phyloP scores from a whole-genome alignment of 2,329 filamentous ascomycete species.

The Xylaria sp. region DNA sequence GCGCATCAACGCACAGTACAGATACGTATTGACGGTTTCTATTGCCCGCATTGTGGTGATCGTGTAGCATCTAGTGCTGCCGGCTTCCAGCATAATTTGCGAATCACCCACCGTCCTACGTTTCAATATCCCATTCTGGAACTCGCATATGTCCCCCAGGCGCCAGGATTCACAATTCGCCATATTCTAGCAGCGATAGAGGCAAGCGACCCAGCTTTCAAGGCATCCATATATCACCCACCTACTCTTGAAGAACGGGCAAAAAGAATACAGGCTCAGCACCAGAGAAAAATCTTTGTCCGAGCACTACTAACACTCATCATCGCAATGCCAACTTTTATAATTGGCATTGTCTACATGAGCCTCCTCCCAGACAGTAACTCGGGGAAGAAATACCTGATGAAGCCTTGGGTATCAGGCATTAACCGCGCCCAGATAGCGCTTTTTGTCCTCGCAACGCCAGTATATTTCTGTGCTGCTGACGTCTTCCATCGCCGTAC shows the following conservation, averaged over 20 bases:
- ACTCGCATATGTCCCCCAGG: conserved; percentile 74
- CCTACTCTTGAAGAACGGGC: conserved; percentile 87
- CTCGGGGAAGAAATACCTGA: conserved; percentile 70
- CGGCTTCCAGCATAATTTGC: conserved; percentile 62
- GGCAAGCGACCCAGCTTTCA: conserved; percentile 72
- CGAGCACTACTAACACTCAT: conserved; percentile 76
- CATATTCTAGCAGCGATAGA: conserved; percentile 76
- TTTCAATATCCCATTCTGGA: conserved; percentile 73
- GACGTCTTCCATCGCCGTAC: conserved; percentile 85
- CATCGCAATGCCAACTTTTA: conserved; percentile 81
- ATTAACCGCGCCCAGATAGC: conserved; percentile 82
- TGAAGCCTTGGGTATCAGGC: conserved; percentile 75
- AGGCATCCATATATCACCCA: conserved; percentile 77
- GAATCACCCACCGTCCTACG: conserved; percentile 65
- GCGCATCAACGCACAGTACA: conserved; percentile 65
- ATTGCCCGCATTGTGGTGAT: conserved; percentile 76
- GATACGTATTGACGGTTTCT: conserved; percentile 76
- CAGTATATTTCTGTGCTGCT: conserved; percentile 86
- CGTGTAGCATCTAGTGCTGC: conserved; percentile 65
- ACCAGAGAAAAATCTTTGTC: conserved; percentile 73
- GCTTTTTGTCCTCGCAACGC: conserved; percentile 82
- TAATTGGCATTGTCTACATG: conserved; percentile 94
- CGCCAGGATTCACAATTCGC: conserved; percentile 78
- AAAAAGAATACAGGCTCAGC: conserved; percentile 73
- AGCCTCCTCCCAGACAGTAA: conserved; percentile 74